Conservation (phyloP, 345 rosid genomes). For the Draba incana region DNA sequence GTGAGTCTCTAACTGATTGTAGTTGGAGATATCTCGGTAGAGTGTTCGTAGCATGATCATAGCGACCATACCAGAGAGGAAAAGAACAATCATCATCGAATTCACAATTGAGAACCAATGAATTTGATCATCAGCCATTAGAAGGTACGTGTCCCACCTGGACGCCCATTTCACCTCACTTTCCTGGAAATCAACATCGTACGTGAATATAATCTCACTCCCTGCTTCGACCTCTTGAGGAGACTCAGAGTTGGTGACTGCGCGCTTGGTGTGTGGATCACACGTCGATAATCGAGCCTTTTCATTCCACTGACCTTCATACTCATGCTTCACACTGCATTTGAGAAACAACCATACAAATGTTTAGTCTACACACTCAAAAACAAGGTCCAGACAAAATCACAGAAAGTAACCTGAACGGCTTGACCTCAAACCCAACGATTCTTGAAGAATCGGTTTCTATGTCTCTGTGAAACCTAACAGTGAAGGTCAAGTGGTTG, state of each 20-base stretch:
- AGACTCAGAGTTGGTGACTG: slow-evolving; percentile 74
- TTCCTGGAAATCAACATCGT: slow-evolving; percentile 85
- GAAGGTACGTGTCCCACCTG: slow-evolving; percentile 92
- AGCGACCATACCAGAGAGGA: slow-evolving; percentile 98
- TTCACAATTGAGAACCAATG: slow-evolving; percentile 96
- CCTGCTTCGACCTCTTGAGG: slow-evolving; percentile 87
- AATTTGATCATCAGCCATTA: slow-evolving; percentile 94
- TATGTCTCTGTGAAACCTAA: slow-evolving; percentile 73
- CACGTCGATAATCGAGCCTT: slow-evolving; percentile 72
- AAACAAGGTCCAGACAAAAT: too few species aligned
- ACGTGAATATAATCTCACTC: slow-evolving; percentile 75
- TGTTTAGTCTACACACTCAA: slow-evolving; percentile 18
- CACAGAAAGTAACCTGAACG: slow-evolving; percentile 65
- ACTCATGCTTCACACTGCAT: slow-evolving; percentile 75
- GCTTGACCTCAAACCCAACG: slow-evolving; percentile 93
- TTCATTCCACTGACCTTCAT: slow-evolving; percentile 73
- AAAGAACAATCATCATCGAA: slow-evolving; percentile 91
- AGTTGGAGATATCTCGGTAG: slow-evolving; percentile 87
- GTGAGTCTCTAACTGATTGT: slow-evolving; percentile 92
- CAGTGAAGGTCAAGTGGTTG: slow-evolving; percentile 77
- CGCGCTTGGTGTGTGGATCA: slow-evolving; percentile 81
- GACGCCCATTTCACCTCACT: slow-evolving; percentile 96
- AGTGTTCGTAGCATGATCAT: slow-evolving; percentile 96
- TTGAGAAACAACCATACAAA: slow-evolving; percentile 29
- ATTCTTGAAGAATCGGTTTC: slow-evolving; percentile 67